These are phyloP conservation scores for peach (Prunus persica) DNA, from an alignment of 306 rosid species.

Conservation along the genomic window DNA sequence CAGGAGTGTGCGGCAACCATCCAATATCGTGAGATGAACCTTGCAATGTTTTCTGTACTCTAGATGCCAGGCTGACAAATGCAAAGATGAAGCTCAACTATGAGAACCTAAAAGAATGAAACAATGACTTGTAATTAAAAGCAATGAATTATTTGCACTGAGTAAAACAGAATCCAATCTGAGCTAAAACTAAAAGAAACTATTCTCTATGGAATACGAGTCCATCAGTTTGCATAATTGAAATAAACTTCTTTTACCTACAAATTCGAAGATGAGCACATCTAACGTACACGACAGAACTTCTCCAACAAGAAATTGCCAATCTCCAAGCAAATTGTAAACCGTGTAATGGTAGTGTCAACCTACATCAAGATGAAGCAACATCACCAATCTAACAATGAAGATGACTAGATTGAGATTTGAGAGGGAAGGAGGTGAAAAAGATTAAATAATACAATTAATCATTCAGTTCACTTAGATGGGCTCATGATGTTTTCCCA, in stretches of 20 bases:
- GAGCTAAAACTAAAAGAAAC: too few relatives aligned
- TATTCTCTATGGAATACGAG: slow-evolving; percentile 1
- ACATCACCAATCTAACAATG: neutral
- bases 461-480: slow-evolving; percentile 8
- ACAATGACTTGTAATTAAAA: neutral
- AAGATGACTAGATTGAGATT: neutral
- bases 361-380: slow-evolving; percentile 41
- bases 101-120: slow-evolving; percentile 13
- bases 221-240: slow-evolving; percentile 13
- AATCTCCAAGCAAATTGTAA: slow-evolving; percentile 48
- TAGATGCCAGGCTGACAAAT: slow-evolving; percentile 46
- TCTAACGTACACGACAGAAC: slow-evolving; percentile 41
- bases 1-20: slow-evolving; percentile 70
- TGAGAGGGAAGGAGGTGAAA: neutral
- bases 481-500: neutral
- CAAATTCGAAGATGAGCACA: slow-evolving; percentile 32
- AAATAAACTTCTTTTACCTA: slow-evolving; percentile 42
- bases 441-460: neutral
- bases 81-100: slow-evolving; percentile 5
- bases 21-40: slow-evolving; percentile 86
- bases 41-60: slow-evolving; percentile 52
- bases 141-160: too few relatives aligned
- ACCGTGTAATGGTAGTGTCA: slow-evolving; percentile 47
- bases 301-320: slow-evolving; percentile 50
- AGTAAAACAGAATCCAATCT: too few relatives aligned